phyloP scores from a whole-genome alignment of 768 basidiomycete genomes.

The Boletus subcaerulescens region DNA sequence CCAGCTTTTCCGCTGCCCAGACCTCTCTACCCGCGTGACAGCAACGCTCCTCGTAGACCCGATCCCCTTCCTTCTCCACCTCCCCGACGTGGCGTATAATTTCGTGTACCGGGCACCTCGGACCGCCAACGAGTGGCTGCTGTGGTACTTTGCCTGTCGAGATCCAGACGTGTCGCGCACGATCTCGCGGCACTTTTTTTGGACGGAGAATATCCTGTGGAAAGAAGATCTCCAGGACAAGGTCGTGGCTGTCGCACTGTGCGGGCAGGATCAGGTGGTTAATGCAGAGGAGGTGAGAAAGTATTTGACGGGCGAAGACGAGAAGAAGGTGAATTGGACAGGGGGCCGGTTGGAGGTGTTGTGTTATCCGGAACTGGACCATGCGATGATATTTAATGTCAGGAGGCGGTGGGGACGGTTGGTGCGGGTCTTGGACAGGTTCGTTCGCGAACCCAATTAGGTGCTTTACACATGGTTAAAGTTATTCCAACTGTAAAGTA shows the following conservation, averaged over 20 bases:
- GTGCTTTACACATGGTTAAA: too few relatives aligned
- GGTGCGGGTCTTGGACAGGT: constrained; percentile 31
- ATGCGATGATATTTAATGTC: constrained; percentile 40
- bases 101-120: constrained; percentile 59
- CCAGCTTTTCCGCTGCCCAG: constrained; percentile 46
- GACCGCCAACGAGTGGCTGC: constrained; percentile 57
- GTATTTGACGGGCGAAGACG: constrained; percentile 38
- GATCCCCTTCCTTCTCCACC: constrained; percentile 61
- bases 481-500: too few relatives aligned
- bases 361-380: constrained; percentile 39
- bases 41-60: constrained; percentile 58
- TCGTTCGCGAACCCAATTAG: constrained; percentile 17
- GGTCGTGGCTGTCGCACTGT: constrained; percentile 35
- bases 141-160: constrained; percentile 66
- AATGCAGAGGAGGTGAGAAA: constrained; percentile 35
- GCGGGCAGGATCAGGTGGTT: constrained; percentile 43
- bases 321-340: constrained; percentile 24
- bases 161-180: constrained; percentile 62
- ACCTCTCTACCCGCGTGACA: constrained; percentile 35
- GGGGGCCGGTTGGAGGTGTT: constrained; percentile 37
- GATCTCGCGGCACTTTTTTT: constrained; percentile 61
- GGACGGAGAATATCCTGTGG: constrained; percentile 61
- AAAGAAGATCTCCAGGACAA: constrained; percentile 46
- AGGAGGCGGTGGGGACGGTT: constrained; percentile 26
- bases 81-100: constrained; percentile 60